Conservation (phyloP, 2,329 filamentous ascomycete genomes). For the Cordyceps cateniannulata region DNA sequence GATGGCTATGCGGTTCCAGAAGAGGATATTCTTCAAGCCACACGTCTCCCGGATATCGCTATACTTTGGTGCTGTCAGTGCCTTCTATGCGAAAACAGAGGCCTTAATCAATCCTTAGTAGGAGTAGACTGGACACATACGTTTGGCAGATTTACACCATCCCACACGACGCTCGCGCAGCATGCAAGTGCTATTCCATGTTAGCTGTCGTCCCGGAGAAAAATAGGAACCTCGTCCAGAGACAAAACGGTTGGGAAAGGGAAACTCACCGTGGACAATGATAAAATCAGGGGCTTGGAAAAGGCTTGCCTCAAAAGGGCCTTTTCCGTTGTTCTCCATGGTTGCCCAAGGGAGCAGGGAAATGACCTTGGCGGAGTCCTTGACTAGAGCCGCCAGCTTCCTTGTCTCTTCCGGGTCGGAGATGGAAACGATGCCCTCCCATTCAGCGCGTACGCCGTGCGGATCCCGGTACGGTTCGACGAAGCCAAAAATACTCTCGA, state of each 20-base stretch:
- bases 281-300: neutral
- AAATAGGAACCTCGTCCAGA: neutral
- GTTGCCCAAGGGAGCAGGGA: neutral
- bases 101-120: neutral
- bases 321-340: neutral
- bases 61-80: neutral
- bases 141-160: neutral
- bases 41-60: neutral
- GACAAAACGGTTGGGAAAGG: neutral
- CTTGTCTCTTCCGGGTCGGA: slow-evolving; percentile 60
- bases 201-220: neutral
- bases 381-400: neutral
- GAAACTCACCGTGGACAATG: neutral
- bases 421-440: slow-evolving; percentile 53
- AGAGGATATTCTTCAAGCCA: neutral
- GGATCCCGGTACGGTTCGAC: slow-evolving; percentile 59
- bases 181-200: neutral
- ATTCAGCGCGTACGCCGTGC: slow-evolving; percentile 51
- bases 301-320: neutral
- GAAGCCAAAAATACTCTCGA: slow-evolving; percentile 56
- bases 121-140: neutral
- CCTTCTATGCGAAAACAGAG: neutral
- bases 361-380: neutral
- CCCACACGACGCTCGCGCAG: neutral
- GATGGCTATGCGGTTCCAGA: neutral